These are phyloP conservation scores for Phytophthora pluvialis DNA, from an alignment of 352 stramenopile species.

Conservation along the genomic window DNA sequence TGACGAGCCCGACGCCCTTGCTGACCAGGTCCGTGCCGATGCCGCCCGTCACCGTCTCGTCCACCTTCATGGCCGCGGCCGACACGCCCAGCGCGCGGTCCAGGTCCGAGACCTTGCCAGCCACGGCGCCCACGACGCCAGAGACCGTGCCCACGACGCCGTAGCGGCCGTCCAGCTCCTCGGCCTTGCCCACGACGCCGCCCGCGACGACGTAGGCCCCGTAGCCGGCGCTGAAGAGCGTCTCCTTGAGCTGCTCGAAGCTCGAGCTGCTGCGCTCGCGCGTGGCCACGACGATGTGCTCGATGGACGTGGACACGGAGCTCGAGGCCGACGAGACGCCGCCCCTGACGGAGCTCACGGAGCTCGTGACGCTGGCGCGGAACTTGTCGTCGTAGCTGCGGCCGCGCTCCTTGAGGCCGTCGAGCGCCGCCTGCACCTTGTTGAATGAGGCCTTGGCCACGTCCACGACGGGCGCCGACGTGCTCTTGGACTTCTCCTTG, in stretches of 20 bases:
- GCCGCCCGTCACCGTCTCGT: constrained; percentile 78
- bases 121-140: constrained; percentile 54
- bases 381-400: constrained; percentile 77
- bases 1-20: constrained; percentile 59
- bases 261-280: constrained; percentile 58
- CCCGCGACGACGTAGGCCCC: constrained; percentile 61
- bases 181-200: constrained; percentile 58
- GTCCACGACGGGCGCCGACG: constrained; percentile 55
- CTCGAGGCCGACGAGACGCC: constrained; percentile 43
- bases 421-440: constrained; percentile 59
- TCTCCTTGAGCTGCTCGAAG: constrained; percentile 67
- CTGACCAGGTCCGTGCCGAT: constrained; percentile 62
- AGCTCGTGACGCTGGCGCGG: constrained; percentile 47
- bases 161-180: constrained; percentile 65
- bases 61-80: constrained; percentile 66
- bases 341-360: constrained; percentile 51
- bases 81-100: constrained; percentile 70
- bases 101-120: constrained; percentile 57
- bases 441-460: constrained; percentile 61
- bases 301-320: constrained; percentile 69
- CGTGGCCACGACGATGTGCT: constrained; percentile 68
- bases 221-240: constrained; percentile 59
- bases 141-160: constrained; percentile 60
- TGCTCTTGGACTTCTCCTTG: constrained; percentile 59
- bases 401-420: constrained; percentile 63